These are phyloP conservation scores for Gossypium arboreum DNA, from an alignment of 345 rosid genomes.

Conservation along the genomic window DNA sequence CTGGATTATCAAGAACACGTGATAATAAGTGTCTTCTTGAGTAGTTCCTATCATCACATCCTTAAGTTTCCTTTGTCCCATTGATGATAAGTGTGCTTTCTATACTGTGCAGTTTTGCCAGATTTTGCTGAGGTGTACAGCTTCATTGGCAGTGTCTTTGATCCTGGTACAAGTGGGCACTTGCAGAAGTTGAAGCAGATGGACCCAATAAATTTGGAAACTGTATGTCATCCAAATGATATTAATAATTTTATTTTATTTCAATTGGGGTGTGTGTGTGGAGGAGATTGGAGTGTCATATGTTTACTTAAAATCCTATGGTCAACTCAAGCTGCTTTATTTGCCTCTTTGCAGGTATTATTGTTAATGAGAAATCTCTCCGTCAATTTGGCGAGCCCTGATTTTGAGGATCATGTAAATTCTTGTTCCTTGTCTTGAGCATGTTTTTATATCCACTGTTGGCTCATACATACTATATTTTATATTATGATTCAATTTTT, in stretches of 20 bases:
- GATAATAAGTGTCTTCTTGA: neutral
- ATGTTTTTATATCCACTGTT: neutral
- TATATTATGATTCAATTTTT: neutral
- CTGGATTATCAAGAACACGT: neutral
- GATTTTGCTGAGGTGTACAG: conserved; percentile 93
- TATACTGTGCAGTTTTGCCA: conserved; percentile 61
- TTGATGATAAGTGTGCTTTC: conserved; percentile 2
- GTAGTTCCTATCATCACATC: neutral
- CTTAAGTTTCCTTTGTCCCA: neutral
- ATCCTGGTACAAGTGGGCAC: conserved; percentile 63
- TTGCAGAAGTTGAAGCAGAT: conserved; percentile 75
- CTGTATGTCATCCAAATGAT: conserved; percentile 42
- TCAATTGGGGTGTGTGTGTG: neutral
- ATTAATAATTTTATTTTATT: neutral
- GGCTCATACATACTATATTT: neutral
- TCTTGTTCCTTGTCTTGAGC: neutral
- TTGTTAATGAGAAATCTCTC: conserved; percentile 83
- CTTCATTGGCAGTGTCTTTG: conserved; percentile 87
- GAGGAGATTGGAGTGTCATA: neutral
- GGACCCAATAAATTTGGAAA: conserved; percentile 85
- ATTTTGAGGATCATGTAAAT: conserved; percentile 79
- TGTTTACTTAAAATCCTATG: neutral
- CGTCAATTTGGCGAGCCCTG: conserved; percentile 64
- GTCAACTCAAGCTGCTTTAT: neutral
- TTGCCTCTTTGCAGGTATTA: conserved; percentile 43